phyloP scores from a whole-genome alignment of 345 rosid species.

The Populus simonii region DNA sequence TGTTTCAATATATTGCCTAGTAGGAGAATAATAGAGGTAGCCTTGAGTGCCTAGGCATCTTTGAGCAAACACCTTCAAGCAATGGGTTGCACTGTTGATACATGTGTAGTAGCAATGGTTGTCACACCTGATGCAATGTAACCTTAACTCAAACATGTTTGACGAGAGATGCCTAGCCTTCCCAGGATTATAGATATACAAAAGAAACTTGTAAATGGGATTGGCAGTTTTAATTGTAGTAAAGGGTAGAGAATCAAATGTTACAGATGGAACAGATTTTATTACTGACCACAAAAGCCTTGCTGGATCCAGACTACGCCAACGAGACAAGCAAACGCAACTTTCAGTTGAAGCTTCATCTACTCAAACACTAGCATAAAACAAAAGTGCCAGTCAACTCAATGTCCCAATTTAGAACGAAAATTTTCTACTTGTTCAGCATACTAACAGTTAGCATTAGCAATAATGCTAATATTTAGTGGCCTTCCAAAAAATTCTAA shows the following conservation, averaged over 20 bases:
- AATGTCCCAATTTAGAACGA: constrained; percentile 10
- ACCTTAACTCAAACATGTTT: not conserved
- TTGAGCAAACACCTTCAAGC: not conserved
- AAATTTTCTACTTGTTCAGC: not conserved
- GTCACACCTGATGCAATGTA: not conserved
- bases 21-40: not conserved
- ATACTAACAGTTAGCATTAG: constrained; percentile 9
- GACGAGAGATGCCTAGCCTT: not conserved
- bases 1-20: not conserved
- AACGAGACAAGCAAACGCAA: constrained; percentile 40
- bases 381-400: constrained; percentile 18
- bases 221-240: not conserved
- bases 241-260: not conserved
- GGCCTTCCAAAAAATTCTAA: not conserved
- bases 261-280: constrained; percentile 2
- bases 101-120: not conserved
- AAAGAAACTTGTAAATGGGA: not conserved
- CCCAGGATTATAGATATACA: not conserved
- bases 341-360: constrained; percentile 56
- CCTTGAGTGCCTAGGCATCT: constrained; percentile 1
- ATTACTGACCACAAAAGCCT: constrained; percentile 67
- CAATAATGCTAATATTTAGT: not conserved
- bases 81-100: not conserved
- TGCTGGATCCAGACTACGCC: constrained; percentile 51
- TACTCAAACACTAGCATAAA: constrained; percentile 30